Evolutionary conservation across 1,139 yeast genomes (phyloP), one percentile per base, ranked within the genome.

Genomic region (Magnusiomyces suaveolens): DNA sequence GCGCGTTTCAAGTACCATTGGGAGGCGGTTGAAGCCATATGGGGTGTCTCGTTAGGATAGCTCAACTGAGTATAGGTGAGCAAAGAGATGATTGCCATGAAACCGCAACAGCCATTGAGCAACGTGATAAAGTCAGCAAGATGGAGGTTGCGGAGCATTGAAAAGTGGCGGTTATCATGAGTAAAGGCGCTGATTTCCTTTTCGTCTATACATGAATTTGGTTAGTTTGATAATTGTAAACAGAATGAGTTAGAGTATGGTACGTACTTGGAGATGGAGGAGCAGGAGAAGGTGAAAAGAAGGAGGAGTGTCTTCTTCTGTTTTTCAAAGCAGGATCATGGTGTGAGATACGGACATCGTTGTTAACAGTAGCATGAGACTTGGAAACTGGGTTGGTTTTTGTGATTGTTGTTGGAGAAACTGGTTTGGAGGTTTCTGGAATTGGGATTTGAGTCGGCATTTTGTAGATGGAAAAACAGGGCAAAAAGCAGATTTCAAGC

Each of bases 91-190:
- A 92, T 84, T 39, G 96, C 83, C 70, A 88, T 87, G 67, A 92
- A 90, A 1, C 98, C 98, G 55, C 77, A 74, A 56, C 67, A 67
- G 52, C 76, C 97, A 70, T 92, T 92, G 69, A 92, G 76, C 72
- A 89, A 78, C 1, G 98, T 92, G 66, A 92, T 92, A 72, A 83
- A 88, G 69, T 92, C 98, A 1, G 98, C 98, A 82, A 90, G 76
- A 69, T 92, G 97, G 60, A 92, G 78, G 58, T 68, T 69, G 43
- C 74, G 67, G 52, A 70, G 58, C 72, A 70, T 68, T 53, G 70
- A 64, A 33, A 70, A 65, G 56, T 70, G 97, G 66, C 95, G 79
- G 54, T 78, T 77, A 68, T 89, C 96, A 52, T 82, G 79, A 56
- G 88, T 81, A 66, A 88, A 88, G 50, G 84, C 87, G 60, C 79